A percentile compares a stretch with the other conserved stretches of the same genome.
phyloP scores from a whole-genome alignment of 495 filamentous ascomycete species.

The Penicillium lividum region DNA sequence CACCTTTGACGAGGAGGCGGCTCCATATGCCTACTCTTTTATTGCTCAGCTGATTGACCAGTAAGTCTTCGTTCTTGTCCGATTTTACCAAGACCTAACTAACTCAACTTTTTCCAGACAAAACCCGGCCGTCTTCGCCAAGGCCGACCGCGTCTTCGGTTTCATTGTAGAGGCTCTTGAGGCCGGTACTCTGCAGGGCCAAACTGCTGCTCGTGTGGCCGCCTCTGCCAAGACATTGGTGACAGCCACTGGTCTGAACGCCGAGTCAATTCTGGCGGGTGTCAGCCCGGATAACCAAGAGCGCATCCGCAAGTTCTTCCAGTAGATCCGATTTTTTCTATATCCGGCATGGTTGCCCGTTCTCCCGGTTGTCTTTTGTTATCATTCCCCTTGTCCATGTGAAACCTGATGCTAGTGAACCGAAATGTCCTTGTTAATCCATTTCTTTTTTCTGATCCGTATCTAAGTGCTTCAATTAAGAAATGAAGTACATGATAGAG shows the following conservation, averaged over 20 bases:
- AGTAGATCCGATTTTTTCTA: constrained; percentile 40
- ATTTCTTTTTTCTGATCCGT: constrained; percentile 8
- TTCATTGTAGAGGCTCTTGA: constrained; percentile 86
- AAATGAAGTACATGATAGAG: neutral
- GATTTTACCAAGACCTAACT: neutral
- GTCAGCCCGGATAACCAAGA: constrained; percentile 75
- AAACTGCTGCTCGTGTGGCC: constrained; percentile 72
- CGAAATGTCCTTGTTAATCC: constrained; percentile 26
- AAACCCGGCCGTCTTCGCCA: constrained; percentile 77
- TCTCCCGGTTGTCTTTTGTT: constrained; percentile 19
- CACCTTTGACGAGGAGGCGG: constrained; percentile 94
- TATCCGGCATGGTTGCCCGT: constrained; percentile 23
- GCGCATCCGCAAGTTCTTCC: constrained; percentile 71
- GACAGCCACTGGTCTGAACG: constrained; percentile 65
- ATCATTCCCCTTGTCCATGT: constrained; percentile 30
- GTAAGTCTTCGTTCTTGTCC: constrained; percentile 58
- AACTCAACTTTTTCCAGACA: constrained; percentile 56
- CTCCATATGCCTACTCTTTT: constrained; percentile 94
- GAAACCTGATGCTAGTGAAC: constrained; percentile 29
- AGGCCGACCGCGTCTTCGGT: constrained; percentile 76
- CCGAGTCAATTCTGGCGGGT: constrained; percentile 65
- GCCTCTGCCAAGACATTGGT: constrained; percentile 73
- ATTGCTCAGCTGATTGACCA: constrained; percentile 88
- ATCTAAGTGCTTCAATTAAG: neutral
- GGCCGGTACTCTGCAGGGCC: constrained; percentile 83